phyloP scores from a whole-genome alignment of 2,329 filamentous ascomycete genomes.

The Ophiostoma ips region DNA sequence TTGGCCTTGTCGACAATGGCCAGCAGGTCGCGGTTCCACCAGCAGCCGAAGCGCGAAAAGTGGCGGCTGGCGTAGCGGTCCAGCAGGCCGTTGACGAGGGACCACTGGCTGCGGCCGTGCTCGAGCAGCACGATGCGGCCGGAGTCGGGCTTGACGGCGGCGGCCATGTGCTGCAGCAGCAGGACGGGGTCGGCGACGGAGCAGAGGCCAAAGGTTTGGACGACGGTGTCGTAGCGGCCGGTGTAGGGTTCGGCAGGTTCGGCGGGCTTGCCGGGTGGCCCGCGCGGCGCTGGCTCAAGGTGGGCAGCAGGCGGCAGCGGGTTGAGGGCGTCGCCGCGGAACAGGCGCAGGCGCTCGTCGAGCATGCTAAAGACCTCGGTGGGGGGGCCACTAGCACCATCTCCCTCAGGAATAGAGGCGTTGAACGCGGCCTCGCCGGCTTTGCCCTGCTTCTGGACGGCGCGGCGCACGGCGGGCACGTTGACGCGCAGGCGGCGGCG shows the following conservation, averaged over 20 bases:
- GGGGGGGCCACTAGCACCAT: slow-evolving; percentile 19
- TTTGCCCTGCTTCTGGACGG: slow-evolving; percentile 23
- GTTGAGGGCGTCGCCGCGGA: slow-evolving; percentile 31
- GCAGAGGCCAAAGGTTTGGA: slow-evolving; percentile 53
- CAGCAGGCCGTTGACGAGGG: slow-evolving; percentile 39
- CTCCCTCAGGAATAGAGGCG: slow-evolving; percentile 17
- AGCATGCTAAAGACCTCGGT: slow-evolving; percentile 12
- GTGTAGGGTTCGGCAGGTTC: neutral
- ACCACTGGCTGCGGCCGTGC: slow-evolving; percentile 44
- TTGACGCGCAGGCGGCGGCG: slow-evolving; percentile 34
- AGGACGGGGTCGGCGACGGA: slow-evolving; percentile 42
- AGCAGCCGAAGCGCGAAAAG: slow-evolving; percentile 48
- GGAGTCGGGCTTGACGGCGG: slow-evolving; percentile 35
- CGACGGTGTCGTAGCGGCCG: slow-evolving; percentile 42
- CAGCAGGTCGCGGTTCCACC: slow-evolving; percentile 54
- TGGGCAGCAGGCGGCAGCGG: slow-evolving; percentile 22
- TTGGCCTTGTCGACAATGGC: slow-evolving; percentile 37
- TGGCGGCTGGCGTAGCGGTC: slow-evolving; percentile 41
- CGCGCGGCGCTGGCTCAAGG: neutral
- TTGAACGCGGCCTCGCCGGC: slow-evolving; percentile 11
- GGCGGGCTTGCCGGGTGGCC: neutral
- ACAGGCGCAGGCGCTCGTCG: slow-evolving; percentile 14
- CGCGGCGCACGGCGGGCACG: slow-evolving; percentile 25
- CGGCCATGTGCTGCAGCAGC: slow-evolving; percentile 40
- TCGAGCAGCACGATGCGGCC: slow-evolving; percentile 49